phyloP scores from a whole-genome alignment of 768 basidiomycete genomes.

The Termitomyces sp. region DNA sequence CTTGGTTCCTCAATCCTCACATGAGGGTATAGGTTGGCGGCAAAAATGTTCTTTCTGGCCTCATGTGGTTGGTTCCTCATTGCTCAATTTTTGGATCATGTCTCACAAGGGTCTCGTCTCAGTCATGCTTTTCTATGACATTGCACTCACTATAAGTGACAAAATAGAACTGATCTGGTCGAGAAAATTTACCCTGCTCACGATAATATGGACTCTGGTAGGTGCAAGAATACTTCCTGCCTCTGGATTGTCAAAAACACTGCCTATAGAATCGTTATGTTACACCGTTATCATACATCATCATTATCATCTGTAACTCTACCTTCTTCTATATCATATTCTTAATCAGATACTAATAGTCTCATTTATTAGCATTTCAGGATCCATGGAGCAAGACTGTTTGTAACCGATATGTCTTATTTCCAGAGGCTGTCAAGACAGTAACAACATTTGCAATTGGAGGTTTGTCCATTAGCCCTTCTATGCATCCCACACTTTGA shows the following conservation, averaged over 20 bases:
- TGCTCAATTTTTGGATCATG: no score
- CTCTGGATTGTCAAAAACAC: no score
- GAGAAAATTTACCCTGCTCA: not conserved
- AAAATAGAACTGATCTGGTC: not conserved
- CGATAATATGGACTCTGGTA: not conserved
- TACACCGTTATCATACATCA: slow-evolving; percentile 30
- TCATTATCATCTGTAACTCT: slow-evolving; percentile 30
- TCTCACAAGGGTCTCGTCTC: not conserved
- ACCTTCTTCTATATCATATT: not conserved
- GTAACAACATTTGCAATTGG: slow-evolving; percentile 29
- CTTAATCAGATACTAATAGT: not conserved
- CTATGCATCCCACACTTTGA: not conserved
- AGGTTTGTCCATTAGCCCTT: slow-evolving; percentile 14
- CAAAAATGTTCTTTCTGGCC: not conserved
- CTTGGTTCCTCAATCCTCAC: not conserved
- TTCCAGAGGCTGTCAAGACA: slow-evolving; percentile 30
- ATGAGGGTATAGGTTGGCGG: no score
- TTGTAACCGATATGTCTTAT: slow-evolving; percentile 30
- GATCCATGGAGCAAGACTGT: slow-evolving; percentile 27
- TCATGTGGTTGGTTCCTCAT: not conserved
- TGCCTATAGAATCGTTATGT: slow-evolving; percentile 30
- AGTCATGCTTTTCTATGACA: slow-evolving; percentile 24
- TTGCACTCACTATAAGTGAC: not conserved
- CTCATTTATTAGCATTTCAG: not conserved
- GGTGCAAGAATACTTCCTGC: not conserved